phyloP scores from a whole-genome alignment of 345 rosid genomes.

The Geranium rotundifolium region DNA sequence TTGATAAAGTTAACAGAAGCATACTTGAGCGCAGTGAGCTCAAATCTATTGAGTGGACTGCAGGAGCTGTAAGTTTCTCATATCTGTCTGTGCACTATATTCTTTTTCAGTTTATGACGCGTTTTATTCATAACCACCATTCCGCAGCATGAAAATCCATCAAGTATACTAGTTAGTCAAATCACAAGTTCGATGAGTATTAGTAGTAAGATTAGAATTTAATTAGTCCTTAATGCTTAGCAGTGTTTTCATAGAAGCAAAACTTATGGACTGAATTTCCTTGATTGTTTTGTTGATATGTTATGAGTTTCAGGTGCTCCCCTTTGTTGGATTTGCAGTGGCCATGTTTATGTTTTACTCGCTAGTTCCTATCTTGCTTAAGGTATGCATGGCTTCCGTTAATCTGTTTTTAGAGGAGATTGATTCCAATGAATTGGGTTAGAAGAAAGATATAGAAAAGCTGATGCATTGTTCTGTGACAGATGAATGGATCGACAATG shows the following conservation, averaged over 20 bases:
- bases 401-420: too few species aligned
- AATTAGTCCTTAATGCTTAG: too few species aligned
- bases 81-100: not conserved
- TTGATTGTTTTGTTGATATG: slow-evolving; percentile 4
- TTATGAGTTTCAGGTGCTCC: slow-evolving; percentile 48
- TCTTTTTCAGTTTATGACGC: too few species aligned
- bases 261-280: too few species aligned
- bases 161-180: too few species aligned
- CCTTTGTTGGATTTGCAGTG: slow-evolving; percentile 50
- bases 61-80: slow-evolving; percentile 55
- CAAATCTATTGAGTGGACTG: slow-evolving; percentile 68
- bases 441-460: too few species aligned
- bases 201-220: too few species aligned
- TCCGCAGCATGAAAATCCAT: not conserved
- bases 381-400: too few species aligned
- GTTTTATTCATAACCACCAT: not conserved
- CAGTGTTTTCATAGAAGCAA: too few species aligned
- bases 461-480: slow-evolving; percentile 7
- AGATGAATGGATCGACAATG: slow-evolving; percentile 81
- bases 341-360: slow-evolving; percentile 79
- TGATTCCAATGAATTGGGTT: not conserved
- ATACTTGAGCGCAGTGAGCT: slow-evolving; percentile 69
- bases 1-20: slow-evolving; percentile 44
- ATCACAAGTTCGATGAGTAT: too few species aligned
- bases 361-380: slow-evolving; percentile 62